Evolutionary conservation across 768 basidiomycete genomes (phyloP), one percentile per base, ranked within the genome.

Genomic region (Lanmaoa rubissima): DNA sequence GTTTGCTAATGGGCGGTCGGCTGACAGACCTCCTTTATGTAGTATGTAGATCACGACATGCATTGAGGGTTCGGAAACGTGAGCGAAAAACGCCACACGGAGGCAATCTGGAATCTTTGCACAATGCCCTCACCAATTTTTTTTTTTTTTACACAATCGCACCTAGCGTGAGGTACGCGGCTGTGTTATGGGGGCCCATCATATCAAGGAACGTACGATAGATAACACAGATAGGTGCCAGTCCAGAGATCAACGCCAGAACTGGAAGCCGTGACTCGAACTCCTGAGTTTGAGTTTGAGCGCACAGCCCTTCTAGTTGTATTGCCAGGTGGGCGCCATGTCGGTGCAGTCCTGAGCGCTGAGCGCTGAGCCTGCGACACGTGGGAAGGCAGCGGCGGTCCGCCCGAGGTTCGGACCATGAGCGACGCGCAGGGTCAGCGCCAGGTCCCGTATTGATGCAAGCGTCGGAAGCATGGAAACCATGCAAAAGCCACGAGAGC

Each of bases 401-500:
- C 38, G 38, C 16, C 46, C 19, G 28, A 34, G 24, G 38, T 28
- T 36, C 38, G 21, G 46, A 46, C 39, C 28, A 49, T 48, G 51
- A 46, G 35, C 35, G 12, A 35, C 3, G 19, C 35, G 5, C 49
- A 59, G 62, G 57, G 65, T 48, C 55, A 48, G 56, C 64, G 31
- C 34, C 4, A n/a, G 5, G 51, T 46, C 19, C 42, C 58, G 56
- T 55, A 61, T 50, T 10, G 3, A 35, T 32, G 31, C 46, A 38
- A 2, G n/a, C 49, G 36, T 64, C 60, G 52, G 43, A 58, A 46
- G 56, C 65, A 32, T 68, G 66, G 60, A 46, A 16, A 46, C 62
- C 67, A 69, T 31, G 62, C 50, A 21, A 6, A 46, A 9, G 34
- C 57, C 67, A 60, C 65, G 67, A 56, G 61, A 41, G 14, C 6